Conservation (phyloP, 164 flowering plant genomes). For the Berberis vulgaris region DNA sequence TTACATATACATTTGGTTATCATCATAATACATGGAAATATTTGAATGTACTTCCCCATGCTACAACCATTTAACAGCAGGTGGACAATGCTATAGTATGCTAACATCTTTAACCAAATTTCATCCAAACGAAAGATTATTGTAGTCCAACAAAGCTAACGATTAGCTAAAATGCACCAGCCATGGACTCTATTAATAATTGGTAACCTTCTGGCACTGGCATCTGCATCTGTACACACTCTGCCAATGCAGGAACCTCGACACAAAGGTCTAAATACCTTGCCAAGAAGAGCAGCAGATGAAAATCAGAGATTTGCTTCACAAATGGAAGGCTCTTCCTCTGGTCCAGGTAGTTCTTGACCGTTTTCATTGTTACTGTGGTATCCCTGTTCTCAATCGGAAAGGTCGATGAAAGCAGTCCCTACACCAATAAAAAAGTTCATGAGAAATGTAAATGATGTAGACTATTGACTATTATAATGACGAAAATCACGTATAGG, state of each 20-base stretch:
- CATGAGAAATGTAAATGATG: too few species aligned
- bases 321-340: conserved; percentile 59
- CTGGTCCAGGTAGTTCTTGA: conserved; percentile 68
- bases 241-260: conserved; percentile 75
- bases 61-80: too few species aligned
- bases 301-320: conserved; percentile 83
- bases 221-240: conserved; percentile 49
- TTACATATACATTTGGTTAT: too few species aligned
- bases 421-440: conserved; percentile 37
- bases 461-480: too few species aligned
- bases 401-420: conserved; percentile 69
- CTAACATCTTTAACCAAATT: too few species aligned
- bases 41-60: too few species aligned
- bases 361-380: conserved; percentile 45
- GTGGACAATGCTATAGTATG: too few species aligned
- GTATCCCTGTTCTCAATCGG: conserved; percentile 70
- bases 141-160: too few species aligned
- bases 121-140: too few species aligned
- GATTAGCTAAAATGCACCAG: conserved; percentile 29
- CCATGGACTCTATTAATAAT: conserved; percentile 74
- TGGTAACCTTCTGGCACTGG: conserved; percentile 79
- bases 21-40: too few species aligned
- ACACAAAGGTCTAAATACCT: conserved; percentile 53
- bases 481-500: too few species aligned
- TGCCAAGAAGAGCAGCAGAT: conserved; percentile 60